These are phyloP conservation scores for Fraxinus pennsylvanica DNA, from an alignment of 257 asterid genomes.

Conservation along the genomic window DNA sequence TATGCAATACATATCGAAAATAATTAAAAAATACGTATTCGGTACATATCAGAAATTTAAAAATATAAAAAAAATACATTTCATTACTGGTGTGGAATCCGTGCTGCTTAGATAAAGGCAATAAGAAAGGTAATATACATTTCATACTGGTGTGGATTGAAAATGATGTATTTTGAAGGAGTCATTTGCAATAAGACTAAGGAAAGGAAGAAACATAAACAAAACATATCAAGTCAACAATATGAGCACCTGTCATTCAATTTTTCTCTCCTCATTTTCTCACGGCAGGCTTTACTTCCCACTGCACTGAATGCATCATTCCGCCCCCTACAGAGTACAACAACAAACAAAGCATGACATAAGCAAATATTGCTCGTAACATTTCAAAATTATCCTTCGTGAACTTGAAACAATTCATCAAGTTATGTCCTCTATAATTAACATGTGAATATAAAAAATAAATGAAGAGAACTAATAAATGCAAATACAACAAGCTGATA, in stretches of 20 bases:
- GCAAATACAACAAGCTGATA: not conserved
- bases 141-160: not conserved
- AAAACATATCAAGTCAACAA: not conserved
- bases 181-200: not conserved
- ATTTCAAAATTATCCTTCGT: not conserved
- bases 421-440: not conserved
- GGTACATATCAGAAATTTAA: too few species aligned
- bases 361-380: not conserved
- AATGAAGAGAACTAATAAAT: not conserved
- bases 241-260: conserved; percentile 64
- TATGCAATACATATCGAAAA: too few species aligned
- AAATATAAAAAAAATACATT: too few species aligned
- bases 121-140: not conserved
- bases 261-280: conserved; percentile 82
- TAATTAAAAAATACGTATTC: too few species aligned
- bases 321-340: conserved; percentile 58
- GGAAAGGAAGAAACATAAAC: not conserved
- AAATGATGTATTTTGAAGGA: conserved; percentile 2
- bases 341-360: not conserved
- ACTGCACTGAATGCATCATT: conserved; percentile 50
- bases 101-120: not conserved
- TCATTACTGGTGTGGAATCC: too few species aligned
- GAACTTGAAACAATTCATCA: not conserved
- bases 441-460: not conserved
- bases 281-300: conserved; percentile 87